phyloP scores from a whole-genome alignment of 2,329 filamentous ascomycete species.

The Talaromyces islandicus region DNA sequence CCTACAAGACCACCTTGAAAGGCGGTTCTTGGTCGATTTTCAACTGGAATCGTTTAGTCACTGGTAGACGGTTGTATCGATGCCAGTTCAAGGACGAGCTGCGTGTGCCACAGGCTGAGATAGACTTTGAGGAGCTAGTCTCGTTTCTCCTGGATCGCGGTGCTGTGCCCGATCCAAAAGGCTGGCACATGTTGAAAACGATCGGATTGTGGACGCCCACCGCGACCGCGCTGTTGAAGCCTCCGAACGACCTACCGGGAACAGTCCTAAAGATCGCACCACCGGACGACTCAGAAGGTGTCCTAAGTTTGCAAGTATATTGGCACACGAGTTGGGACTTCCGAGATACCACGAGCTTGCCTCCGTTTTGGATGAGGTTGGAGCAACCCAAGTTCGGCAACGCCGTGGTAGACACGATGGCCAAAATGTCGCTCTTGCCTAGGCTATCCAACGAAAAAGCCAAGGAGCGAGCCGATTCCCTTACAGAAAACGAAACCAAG shows the following conservation, averaged over 20 bases:
- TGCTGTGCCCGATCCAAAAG: constrained; percentile 54
- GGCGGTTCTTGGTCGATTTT: constrained; percentile 62
- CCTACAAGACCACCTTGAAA: constrained; percentile 46
- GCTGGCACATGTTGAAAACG: constrained; percentile 52
- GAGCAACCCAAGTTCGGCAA: constrained; percentile 14
- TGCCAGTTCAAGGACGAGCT: constrained; percentile 55
- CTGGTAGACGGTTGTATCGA: constrained; percentile 57
- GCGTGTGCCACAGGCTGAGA: constrained; percentile 42
- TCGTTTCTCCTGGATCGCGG: constrained; percentile 59
- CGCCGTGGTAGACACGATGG: neutral
- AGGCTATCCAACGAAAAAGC: neutral
- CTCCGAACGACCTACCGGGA: constrained; percentile 45
- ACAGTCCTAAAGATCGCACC: constrained; percentile 49
- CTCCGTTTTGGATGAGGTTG: constrained; percentile 51
- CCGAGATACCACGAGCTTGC: constrained; percentile 47
- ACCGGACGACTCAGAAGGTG: constrained; percentile 55
- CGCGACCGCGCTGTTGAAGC: constrained; percentile 52
- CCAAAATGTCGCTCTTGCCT: neutral
- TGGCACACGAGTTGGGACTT: constrained; percentile 53
- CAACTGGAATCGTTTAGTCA: constrained; percentile 59
- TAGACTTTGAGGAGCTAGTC: constrained; percentile 55
- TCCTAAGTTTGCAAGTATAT: constrained; percentile 52
- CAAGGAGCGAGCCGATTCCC: neutral
- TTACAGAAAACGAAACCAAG: neutral
- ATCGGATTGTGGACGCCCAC: constrained; percentile 57